These are phyloP conservation scores for Nasturtium officinale DNA, from an alignment of 345 rosid genomes.

Conservation along the genomic window DNA sequence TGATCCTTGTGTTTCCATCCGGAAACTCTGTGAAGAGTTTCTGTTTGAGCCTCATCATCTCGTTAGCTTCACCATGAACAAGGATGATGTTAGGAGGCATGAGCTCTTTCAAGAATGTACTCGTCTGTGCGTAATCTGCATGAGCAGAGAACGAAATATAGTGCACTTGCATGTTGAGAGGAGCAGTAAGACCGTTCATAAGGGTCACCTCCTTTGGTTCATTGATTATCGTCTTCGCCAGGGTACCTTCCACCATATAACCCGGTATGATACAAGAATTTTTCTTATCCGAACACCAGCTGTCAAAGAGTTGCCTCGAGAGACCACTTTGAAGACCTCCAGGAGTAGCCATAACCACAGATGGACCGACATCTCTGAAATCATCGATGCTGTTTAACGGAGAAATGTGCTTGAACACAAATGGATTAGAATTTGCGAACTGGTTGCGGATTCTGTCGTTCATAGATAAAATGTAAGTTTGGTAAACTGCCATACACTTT, in stretches of 20 bases:
- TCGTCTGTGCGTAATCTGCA: slow-evolving; percentile 95
- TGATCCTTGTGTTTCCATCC: slow-evolving; percentile 76
- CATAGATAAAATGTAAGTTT: slow-evolving; percentile 94
- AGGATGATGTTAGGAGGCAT: slow-evolving; percentile 94
- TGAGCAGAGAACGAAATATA: slow-evolving; percentile 94
- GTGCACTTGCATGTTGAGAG: slow-evolving; percentile 90
- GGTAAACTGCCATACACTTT: slow-evolving; percentile 95
- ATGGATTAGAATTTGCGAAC: slow-evolving; percentile 89
- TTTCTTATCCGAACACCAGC: slow-evolving; percentile 91
- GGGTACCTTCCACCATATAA: slow-evolving; percentile 82
- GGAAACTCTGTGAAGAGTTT: slow-evolving; percentile 77
- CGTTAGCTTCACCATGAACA: slow-evolving; percentile 90
- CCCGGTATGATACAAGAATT: slow-evolving; percentile 88
- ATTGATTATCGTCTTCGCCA: slow-evolving; percentile 78
- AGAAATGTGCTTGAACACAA: slow-evolving; percentile 87
- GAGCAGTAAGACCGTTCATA: slow-evolving; percentile 89
- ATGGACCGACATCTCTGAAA: slow-evolving; percentile 85
- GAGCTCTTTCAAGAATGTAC: slow-evolving; percentile 85
- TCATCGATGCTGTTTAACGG: slow-evolving; percentile 82
- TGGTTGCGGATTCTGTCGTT: slow-evolving; percentile 90
- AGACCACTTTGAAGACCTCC: slow-evolving; percentile 90
- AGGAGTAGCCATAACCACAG: slow-evolving; percentile 96
- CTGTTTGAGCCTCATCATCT: slow-evolving; percentile 94
- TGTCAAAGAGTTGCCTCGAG: slow-evolving; percentile 88
- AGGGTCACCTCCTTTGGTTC: slow-evolving; percentile 94